These are phyloP conservation scores for Phytopythium montanum DNA, from an alignment of 352 stramenopile species.

Conservation along the genomic window DNA sequence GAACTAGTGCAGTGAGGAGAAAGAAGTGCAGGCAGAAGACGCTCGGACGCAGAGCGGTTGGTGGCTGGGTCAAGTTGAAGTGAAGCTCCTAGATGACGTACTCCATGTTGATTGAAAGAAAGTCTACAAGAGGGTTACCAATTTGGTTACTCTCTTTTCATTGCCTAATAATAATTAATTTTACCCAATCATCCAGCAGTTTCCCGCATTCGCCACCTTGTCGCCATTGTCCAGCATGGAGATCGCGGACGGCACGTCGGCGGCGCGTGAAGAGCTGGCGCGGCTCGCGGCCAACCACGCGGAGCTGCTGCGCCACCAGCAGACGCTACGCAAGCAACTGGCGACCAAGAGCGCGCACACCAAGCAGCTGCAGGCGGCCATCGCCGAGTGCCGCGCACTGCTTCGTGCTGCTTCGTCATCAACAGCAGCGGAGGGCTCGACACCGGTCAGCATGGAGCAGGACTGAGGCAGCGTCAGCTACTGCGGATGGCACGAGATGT, in stretches of 20 bases:
- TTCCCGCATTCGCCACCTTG: background rate
- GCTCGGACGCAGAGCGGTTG: background rate
- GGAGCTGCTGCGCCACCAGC: constrained; percentile 55
- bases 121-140: background rate
- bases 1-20: background rate
- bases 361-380: constrained; percentile 32
- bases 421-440: background rate
- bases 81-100: too few species aligned
- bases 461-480: background rate
- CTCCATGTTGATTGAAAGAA: too few species aligned
- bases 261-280: constrained; percentile 33
- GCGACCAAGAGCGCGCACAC: constrained; percentile 36
- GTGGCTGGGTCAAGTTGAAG: too few species aligned
- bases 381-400: constrained; percentile 26
- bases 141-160: too few species aligned
- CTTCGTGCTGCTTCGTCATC: background rate
- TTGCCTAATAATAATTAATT: background rate
- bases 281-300: constrained; percentile 54
- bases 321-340: constrained; percentile 47
- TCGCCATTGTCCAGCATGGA: background rate
- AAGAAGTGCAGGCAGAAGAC: background rate
- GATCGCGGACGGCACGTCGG: constrained; percentile 2
- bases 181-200: background rate
- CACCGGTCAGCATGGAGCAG: background rate
- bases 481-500: too few species aligned